Evolutionary conservation across 371 early-diverging fungal species (phyloP).

Genomic region (Cokeromyces recurvatus): DNA sequence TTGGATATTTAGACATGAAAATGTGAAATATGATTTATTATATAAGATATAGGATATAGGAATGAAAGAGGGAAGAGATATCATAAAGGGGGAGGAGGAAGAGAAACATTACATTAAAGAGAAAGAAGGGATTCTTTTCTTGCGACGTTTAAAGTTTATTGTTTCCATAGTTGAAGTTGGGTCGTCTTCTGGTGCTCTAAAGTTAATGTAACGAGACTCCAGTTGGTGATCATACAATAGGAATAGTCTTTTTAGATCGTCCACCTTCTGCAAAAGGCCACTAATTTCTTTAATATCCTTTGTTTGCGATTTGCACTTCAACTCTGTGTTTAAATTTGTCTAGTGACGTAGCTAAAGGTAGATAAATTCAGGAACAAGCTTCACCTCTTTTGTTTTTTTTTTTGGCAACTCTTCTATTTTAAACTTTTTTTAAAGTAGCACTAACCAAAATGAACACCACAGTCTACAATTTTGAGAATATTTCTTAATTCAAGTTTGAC

Average conservation of each 20-base stretch:
- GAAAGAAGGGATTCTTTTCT: slow-evolving; percentile 10
- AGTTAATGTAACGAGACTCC: slow-evolving; percentile 5
- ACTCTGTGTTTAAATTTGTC: too few species aligned
- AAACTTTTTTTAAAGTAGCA: too few species aligned
- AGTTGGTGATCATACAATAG: slow-evolving; percentile 8
- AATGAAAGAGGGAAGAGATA: slow-evolving; percentile 5
- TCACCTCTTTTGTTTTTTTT: too few species aligned
- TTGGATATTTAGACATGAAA: slow-evolving; percentile 7
- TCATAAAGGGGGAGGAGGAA: slow-evolving; percentile 3
- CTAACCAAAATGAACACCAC: too few species aligned
- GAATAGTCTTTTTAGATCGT: slow-evolving; percentile 10
- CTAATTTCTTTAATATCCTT: slow-evolving; percentile 2
- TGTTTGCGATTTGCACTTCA: too few species aligned
- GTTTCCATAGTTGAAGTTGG: background rate
- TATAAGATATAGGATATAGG: slow-evolving; percentile 3
- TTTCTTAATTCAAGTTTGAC: too few species aligned
- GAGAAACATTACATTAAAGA: slow-evolving; percentile 10
- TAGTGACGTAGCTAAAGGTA: too few species aligned
- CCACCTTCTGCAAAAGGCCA: slow-evolving; percentile 6
- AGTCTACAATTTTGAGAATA: too few species aligned
- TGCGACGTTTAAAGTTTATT: slow-evolving; percentile 13
- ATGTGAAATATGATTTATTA: slow-evolving; percentile 8
- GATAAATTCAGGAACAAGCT: too few species aligned
- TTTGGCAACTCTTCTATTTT: too few species aligned
- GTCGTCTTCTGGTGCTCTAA: slow-evolving; percentile 10